phyloP scores from a whole-genome alignment of 257 asterid species.

The Petunia secreta region DNA sequence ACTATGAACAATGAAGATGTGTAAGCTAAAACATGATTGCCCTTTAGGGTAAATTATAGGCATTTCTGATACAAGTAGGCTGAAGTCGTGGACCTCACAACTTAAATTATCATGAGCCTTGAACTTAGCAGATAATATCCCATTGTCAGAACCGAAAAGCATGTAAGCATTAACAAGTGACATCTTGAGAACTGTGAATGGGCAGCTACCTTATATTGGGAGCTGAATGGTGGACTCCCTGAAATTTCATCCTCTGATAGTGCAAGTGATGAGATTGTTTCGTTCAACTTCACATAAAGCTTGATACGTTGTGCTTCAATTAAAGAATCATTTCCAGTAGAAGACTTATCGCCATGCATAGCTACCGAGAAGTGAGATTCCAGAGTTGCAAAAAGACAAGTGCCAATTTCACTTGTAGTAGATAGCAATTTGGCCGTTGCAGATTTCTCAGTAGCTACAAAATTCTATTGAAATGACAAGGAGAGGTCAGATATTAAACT shows the following conservation, averaged over 20 bases:
- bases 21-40: constrained; percentile 17
- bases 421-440: constrained; percentile 60
- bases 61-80: not conserved
- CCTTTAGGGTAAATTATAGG: constrained; percentile 5
- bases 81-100: constrained; percentile 20
- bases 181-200: constrained; percentile 60
- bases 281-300: constrained; percentile 62
- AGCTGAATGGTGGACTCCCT: constrained; percentile 37
- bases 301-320: constrained; percentile 55
- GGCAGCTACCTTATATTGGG: constrained; percentile 87
- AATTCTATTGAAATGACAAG: constrained; percentile 47
- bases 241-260: constrained; percentile 43
- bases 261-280: constrained; percentile 56
- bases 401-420: constrained; percentile 69
- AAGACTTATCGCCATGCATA: constrained; percentile 43
- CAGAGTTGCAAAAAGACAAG: constrained; percentile 62
- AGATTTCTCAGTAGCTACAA: constrained; percentile 61
- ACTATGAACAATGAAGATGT: not conserved
- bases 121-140: constrained; percentile 60
- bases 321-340: constrained; percentile 37
- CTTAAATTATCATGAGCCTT: constrained; percentile 44
- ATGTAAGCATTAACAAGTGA: constrained; percentile 54
- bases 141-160: constrained; percentile 55
- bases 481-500: constrained; percentile 19
- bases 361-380: constrained; percentile 61